Evolutionary conservation across 148 eudicot species (phyloP), one percentile per base, ranked within the genome.

Genomic region (Fagopyrum esculentum): DNA sequence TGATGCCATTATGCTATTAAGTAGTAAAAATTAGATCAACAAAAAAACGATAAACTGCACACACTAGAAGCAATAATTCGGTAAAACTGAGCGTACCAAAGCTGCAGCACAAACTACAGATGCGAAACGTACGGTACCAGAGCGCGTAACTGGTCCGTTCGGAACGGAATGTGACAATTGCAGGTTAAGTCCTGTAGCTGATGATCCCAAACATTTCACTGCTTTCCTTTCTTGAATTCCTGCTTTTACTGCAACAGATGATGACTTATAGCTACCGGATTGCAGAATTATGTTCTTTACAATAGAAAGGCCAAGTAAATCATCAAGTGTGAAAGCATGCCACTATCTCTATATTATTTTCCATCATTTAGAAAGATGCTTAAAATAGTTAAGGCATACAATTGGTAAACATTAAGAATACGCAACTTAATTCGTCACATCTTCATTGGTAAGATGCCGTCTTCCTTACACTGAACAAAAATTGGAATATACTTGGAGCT

Each of bases 41-140:
- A 17, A 55, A n/a, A 22, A 2, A 55, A 55, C 1, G 7, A 55
- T 55, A 55, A 55, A n/a, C 22, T 3, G 35, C 35, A 22, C 10
- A n/a, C 64, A 59, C 2, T 22, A 22, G 3, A 19, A 19, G 64
- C 10, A 29, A 22, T 59, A 59, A 59, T 35, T 22, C 64, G 26
- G 64, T 30, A 19, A 57, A 30, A 57, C 68, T 29, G 44, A 61
- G 44, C 68, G 22, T 61, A 61, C 68, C 68, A 61, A 10, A 61
- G 43, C 68, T 26, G 68, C 43, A 61, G 66, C 35, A 22, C 66
- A 60, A 26, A 60, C 66, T 7, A 60, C 4, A 60, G 40, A 22
- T 60, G 12, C 12, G 10, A 26, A 61, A 43, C 43, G 43, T 29
- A 43, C 11, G 43, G 5, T 61, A 9, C 15, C 1, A 61, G 68